These are phyloP conservation scores for Oemleria cerasiformis DNA, from an alignment of 306 rosid species.

Conservation along the genomic window DNA sequence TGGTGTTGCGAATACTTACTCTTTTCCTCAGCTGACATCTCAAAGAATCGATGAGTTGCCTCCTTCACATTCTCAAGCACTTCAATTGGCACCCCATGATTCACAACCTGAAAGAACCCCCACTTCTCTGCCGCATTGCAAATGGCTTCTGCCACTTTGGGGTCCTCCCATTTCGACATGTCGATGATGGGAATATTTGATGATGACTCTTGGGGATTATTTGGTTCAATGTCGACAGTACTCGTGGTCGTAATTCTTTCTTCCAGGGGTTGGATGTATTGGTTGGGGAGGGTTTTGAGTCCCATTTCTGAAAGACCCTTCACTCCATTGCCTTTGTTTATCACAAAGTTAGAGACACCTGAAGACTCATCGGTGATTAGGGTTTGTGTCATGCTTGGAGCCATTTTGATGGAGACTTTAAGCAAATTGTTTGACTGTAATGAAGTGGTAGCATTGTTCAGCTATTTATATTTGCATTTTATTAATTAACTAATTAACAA, in stretches of 20 bases:
- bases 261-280: conserved; percentile 52
- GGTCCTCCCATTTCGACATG: conserved; percentile 41
- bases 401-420: conserved; percentile 18
- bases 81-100: conserved; percentile 52
- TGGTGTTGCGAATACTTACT: conserved; percentile 35
- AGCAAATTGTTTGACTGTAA: background rate
- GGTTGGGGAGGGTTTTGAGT: conserved; percentile 42
- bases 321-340: conserved; percentile 49
- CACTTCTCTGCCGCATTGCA: conserved; percentile 62
- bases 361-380: background rate
- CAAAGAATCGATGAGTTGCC: conserved; percentile 54
- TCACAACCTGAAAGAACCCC: conserved; percentile 59
- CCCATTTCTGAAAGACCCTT: conserved; percentile 55
- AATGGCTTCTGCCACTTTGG: conserved; percentile 29
- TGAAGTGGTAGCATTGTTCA: background rate
- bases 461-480: background rate
- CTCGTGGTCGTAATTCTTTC: conserved; percentile 27
- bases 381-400: conserved; percentile 14
- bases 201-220: conserved; percentile 10
- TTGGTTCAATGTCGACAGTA: background rate
- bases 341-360: conserved; percentile 38
- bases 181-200: conserved; percentile 49
- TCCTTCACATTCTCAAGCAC: conserved; percentile 40
- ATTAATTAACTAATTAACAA: no score
- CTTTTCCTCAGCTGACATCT: conserved; percentile 41